Percentiles rank a stretch among this genome's conserved stretches.
Conservation (phyloP, 2,329 filamentous ascomycete genomes). For the Phyllosticta ampelicida region DNA sequence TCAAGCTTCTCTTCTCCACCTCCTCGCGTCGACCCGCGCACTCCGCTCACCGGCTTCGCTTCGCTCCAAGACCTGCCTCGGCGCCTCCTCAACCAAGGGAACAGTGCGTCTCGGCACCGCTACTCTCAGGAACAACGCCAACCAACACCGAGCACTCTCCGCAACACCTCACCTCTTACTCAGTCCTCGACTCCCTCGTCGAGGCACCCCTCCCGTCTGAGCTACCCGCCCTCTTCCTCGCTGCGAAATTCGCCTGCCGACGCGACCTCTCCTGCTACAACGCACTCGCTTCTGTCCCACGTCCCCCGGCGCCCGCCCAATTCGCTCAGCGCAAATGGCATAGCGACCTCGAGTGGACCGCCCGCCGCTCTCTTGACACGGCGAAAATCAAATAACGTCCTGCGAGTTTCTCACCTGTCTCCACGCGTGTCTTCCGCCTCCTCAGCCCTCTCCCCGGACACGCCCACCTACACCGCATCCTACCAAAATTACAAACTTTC, state of each 20-base stretch:
- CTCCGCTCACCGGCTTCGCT: background rate
- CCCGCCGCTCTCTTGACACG: constrained; percentile 42
- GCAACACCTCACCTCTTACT: background rate
- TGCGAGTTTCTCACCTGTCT: constrained; percentile 16
- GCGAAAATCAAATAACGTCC: constrained; percentile 13
- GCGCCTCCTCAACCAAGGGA: constrained; percentile 1
- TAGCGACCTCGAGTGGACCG: constrained; percentile 40
- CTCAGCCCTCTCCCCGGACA: constrained; percentile 17
- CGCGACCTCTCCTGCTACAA: constrained; percentile 7
- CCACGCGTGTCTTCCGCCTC: constrained; percentile 1
- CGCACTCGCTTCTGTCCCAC: constrained; percentile 13
- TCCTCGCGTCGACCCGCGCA: background rate
- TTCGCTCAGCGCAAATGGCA: constrained; percentile 39
- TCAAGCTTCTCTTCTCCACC: background rate
- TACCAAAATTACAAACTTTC: constrained; percentile 15
- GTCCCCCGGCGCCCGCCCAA: constrained; percentile 32
- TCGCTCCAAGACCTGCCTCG: constrained; percentile 4
- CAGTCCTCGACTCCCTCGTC: background rate
- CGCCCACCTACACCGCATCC: constrained; percentile 11
- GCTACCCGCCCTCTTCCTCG: background rate
- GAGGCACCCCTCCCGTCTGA: background rate
- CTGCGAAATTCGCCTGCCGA: background rate
- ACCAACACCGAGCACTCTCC: background rate
- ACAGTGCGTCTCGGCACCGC: constrained; percentile 10
- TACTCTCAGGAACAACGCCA: background rate